Conservation (phyloP, 2,329 filamentous ascomycete genomes). For the Clarireedia paspali region DNA sequence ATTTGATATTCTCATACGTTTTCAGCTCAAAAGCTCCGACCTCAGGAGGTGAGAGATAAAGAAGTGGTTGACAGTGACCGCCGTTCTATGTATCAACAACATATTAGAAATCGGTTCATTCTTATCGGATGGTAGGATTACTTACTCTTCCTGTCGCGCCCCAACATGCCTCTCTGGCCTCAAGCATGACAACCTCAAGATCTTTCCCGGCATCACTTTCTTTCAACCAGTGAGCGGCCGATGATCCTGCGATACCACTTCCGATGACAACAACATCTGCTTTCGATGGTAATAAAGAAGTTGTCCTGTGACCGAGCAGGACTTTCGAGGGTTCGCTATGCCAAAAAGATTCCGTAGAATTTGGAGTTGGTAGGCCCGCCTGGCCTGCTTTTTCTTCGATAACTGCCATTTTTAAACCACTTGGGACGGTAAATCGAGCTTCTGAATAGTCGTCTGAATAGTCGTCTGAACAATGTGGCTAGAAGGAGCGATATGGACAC, state of each 20-base stretch:
- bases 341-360: constrained; percentile 65
- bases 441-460: not conserved
- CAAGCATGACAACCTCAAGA: constrained; percentile 60
- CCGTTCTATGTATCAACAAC: constrained; percentile 43
- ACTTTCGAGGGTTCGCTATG: constrained; percentile 57
- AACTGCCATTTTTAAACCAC: not conserved
- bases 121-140: constrained; percentile 12
- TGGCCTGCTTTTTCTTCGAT: constrained; percentile 10
- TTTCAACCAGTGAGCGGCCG: constrained; percentile 55
- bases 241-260: constrained; percentile 69
- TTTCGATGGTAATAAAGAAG: constrained; percentile 49
- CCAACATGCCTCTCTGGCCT: constrained; percentile 74
- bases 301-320: constrained; percentile 62
- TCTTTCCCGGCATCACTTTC: constrained; percentile 36
- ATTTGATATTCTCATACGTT: constrained; percentile 54
- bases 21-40: constrained; percentile 65
- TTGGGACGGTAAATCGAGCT: not conserved
- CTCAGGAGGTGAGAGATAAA: constrained; percentile 53
- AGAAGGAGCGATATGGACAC: not conserved
- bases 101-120: constrained; percentile 2
- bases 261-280: constrained; percentile 68
- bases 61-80: constrained; percentile 66
- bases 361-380: constrained; percentile 45
- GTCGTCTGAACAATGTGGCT: not conserved
- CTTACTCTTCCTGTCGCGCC: constrained; percentile 74